Percentiles rank a stretch among this genome's conserved stretches.
Conservation (phyloP, 192 early-diverging fungal species). For the Kickxella alabastrina region DNA sequence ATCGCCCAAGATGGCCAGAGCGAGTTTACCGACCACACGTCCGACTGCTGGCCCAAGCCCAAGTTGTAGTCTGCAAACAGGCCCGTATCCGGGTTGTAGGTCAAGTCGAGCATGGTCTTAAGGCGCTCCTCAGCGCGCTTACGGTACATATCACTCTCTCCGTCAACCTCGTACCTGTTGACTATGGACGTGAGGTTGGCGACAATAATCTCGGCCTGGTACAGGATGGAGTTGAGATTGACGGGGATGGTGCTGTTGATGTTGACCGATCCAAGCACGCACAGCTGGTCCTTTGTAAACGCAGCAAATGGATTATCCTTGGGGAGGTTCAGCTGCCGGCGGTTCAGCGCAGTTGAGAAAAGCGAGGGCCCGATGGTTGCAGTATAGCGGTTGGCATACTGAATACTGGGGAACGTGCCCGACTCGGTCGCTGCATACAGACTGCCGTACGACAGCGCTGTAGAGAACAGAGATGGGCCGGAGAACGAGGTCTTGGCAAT, state of each 20-base stretch:
- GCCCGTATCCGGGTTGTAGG: conserved; percentile 52
- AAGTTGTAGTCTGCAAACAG: conserved; percentile 61
- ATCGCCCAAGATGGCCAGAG: conserved; percentile 64
- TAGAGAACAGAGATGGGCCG: conserved; percentile 5
- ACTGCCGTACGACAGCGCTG: conserved; percentile 6
- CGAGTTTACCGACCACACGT: conserved; percentile 54
- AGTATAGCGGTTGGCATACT: conserved; percentile 16
- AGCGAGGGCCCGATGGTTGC: conserved; percentile 19
- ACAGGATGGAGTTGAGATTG: conserved; percentile 68
- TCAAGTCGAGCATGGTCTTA: conserved; percentile 51
- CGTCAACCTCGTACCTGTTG: conserved; percentile 10
- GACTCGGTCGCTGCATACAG: conserved; percentile 33
- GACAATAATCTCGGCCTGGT: conserved; percentile 40
- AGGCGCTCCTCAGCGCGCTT: conserved; percentile 43
- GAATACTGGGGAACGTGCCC: conserved; percentile 30
- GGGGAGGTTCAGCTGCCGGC: conserved; percentile 20
- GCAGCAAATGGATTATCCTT: conserved; percentile 22
- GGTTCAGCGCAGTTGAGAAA: conserved; percentile 14
- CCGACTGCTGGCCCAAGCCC: conserved; percentile 20
- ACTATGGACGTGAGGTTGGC: conserved; percentile 20
- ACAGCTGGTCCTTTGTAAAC: conserved; percentile 27
- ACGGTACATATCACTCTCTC: conserved; percentile 15
- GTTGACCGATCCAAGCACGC: conserved; percentile 48
- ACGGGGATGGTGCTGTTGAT: conserved; percentile 59
- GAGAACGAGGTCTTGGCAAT: conserved; percentile 10